A percentile compares a stretch with the other conserved stretches of the same genome.
Conservation (phyloP, 2,329 filamentous ascomycete genomes). For the Claviceps digitariae region DNA sequence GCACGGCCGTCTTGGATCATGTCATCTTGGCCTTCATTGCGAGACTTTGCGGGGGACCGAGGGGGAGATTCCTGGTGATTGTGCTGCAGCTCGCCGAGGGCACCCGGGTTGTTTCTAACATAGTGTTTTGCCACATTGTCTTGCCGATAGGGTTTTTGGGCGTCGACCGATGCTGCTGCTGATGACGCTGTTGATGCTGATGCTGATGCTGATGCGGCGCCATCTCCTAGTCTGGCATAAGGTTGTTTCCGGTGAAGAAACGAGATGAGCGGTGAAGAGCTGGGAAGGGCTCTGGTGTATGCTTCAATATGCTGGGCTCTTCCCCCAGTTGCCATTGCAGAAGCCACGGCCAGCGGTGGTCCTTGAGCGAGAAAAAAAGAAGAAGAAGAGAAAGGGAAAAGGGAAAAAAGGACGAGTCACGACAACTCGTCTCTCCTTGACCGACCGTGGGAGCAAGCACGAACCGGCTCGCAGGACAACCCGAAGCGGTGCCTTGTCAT, state of each 20-base stretch:
- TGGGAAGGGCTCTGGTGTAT: conserved; percentile 5
- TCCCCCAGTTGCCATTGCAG: conserved; percentile 11
- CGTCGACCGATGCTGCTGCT: background rate
- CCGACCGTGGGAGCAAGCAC: background rate
- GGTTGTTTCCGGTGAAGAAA: conserved; percentile 37
- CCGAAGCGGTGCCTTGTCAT: background rate
- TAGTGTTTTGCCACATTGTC: conserved; percentile 19
- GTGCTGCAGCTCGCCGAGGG: conserved; percentile 43
- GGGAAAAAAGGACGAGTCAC: background rate
- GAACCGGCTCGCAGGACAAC: background rate
- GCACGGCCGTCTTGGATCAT: background rate
- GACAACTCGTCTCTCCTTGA: background rate
- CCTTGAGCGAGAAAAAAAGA: background rate
- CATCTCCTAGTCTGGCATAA: conserved; percentile 24
- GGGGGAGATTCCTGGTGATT: conserved; percentile 34
- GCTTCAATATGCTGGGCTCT: conserved; percentile 2
- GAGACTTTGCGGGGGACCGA: conserved; percentile 25
- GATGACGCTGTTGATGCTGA: background rate
- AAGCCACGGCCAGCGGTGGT: background rate
- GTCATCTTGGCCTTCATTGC: conserved; percentile 19
- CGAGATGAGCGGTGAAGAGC: conserved; percentile 20
- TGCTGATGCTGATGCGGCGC: background rate
- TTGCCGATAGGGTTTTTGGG: conserved; percentile 3
- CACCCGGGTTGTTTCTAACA: conserved; percentile 25
- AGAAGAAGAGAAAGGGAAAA: background rate